phyloP scores from a whole-genome alignment of 78 protist species.

The Chrysochromulina parva region DNA sequence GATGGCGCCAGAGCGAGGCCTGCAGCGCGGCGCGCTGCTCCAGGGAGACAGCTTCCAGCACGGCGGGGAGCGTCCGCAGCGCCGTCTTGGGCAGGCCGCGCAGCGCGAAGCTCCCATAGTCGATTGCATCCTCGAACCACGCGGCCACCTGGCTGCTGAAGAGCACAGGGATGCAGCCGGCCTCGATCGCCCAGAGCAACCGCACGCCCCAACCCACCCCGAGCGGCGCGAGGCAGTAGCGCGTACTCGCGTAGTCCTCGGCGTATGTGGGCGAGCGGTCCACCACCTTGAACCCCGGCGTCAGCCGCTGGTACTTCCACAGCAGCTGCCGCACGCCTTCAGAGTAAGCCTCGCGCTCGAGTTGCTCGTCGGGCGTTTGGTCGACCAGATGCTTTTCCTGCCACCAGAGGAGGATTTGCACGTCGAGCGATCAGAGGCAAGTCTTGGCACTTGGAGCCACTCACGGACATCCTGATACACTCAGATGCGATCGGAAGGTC shows the following conservation, averaged over 20 bases:
- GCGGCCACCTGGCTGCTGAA: not conserved
- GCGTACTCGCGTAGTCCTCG: not conserved
- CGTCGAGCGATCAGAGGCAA: too few relatives aligned
- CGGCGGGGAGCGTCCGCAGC: not conserved
- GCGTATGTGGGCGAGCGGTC: not conserved
- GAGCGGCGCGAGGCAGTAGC: not conserved
- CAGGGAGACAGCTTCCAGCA: not conserved
- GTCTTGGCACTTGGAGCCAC: too few relatives aligned
- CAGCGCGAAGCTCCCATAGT: not conserved
- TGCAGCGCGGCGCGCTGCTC: not conserved
- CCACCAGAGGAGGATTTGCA: too few relatives aligned
- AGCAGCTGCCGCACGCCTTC: conserved; percentile 2
- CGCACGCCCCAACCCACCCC: conserved; percentile 11
- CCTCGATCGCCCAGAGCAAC: not conserved
- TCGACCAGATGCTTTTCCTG: not conserved
- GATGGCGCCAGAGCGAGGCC: not conserved
- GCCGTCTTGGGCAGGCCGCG: not conserved
- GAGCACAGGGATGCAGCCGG: not conserved
- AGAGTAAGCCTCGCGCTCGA: not conserved
- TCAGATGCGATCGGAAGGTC: too few relatives aligned
- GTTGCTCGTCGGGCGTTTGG: not conserved
- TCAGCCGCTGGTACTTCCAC: not conserved
- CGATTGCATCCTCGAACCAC: not conserved
- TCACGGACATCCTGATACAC: too few relatives aligned
- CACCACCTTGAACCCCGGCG: not conserved